Conservation (phyloP, 2,329 filamentous ascomycete species). For the Hymenoscyphus fructigenus region DNA sequence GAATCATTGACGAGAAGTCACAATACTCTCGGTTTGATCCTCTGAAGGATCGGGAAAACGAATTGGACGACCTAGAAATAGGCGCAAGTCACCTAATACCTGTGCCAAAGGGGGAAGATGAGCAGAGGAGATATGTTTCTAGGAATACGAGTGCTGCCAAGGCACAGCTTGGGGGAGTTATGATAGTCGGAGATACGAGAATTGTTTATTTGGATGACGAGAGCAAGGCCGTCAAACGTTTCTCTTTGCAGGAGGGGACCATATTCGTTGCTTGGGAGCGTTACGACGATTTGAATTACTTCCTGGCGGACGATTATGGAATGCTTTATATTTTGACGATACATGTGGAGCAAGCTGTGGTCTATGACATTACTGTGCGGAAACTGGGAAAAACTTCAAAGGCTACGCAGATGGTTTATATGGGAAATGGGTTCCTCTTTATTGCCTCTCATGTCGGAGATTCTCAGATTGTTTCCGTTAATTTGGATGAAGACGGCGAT, state of each 20-base stretch:
- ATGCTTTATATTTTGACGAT: slow-evolving; percentile 82
- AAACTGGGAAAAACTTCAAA: slow-evolving; percentile 67
- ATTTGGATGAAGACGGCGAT: slow-evolving; percentile 42
- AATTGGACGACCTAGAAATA: slow-evolving; percentile 52
- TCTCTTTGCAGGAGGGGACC: slow-evolving; percentile 68
- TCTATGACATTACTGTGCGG: slow-evolving; percentile 70
- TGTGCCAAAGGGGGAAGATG: slow-evolving; percentile 54
- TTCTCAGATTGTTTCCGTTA: slow-evolving; percentile 74
- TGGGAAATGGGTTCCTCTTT: slow-evolving; percentile 73
- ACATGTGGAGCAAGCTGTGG: slow-evolving; percentile 62
- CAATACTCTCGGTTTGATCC: slow-evolving; percentile 56
- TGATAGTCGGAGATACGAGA: slow-evolving; percentile 77
- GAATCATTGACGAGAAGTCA: slow-evolving; percentile 57
- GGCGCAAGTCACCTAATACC: slow-evolving; percentile 63
- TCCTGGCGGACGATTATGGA: slow-evolving; percentile 92
- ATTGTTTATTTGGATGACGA: slow-evolving; percentile 84
- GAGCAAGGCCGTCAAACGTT: slow-evolving; percentile 64
- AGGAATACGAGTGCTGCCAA: slow-evolving; percentile 49
- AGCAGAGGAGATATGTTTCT: slow-evolving; percentile 60
- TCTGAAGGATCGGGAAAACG: slow-evolving; percentile 53
- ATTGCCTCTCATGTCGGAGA: slow-evolving; percentile 92
- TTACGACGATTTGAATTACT: slow-evolving; percentile 76
- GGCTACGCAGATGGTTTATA: slow-evolving; percentile 75
- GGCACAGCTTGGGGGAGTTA: slow-evolving; percentile 65
- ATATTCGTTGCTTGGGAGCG: slow-evolving; percentile 92